Evolutionary conservation across 441 rosid genomes (phyloP).

Genomic region (Euphorbia celastroides): DNA sequence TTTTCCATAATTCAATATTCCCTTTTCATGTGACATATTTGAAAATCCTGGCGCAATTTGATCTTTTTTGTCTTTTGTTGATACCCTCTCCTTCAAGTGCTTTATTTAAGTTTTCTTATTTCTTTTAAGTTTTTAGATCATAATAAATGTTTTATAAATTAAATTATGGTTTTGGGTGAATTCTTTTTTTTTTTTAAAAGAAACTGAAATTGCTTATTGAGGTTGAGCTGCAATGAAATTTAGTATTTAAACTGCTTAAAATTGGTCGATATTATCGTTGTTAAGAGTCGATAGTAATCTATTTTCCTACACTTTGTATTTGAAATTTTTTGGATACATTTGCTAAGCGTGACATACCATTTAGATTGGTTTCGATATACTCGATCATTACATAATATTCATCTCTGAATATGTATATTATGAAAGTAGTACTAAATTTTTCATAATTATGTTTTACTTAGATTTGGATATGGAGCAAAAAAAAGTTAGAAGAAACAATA

Average conservation of each 20-base stretch:
- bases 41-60: slow-evolving; percentile 29
- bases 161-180: background rate
- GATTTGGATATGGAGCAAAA: too few species aligned
- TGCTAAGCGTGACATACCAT: too few species aligned
- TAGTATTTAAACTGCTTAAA: background rate
- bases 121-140: background rate
- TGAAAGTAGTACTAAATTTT: too few species aligned
- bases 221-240: background rate
- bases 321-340: too few species aligned
- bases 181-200: background rate
- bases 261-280: background rate
- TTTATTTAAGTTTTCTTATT: background rate
- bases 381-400: too few species aligned
- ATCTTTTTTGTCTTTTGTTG: slow-evolving; percentile 28
- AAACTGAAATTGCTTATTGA: background rate
- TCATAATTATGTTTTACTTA: too few species aligned
- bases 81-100: slow-evolving; percentile 33
- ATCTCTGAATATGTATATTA: too few species aligned
- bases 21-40: slow-evolving; percentile 25
- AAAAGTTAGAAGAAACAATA: too few species aligned
- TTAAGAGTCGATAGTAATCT: background rate
- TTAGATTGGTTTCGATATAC: too few species aligned
- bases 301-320: too few species aligned
- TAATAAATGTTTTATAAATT: background rate
- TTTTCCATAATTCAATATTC: background rate